phyloP scores from a whole-genome alignment of 202 grass and related monocot species.

The Setaria viridis region DNA sequence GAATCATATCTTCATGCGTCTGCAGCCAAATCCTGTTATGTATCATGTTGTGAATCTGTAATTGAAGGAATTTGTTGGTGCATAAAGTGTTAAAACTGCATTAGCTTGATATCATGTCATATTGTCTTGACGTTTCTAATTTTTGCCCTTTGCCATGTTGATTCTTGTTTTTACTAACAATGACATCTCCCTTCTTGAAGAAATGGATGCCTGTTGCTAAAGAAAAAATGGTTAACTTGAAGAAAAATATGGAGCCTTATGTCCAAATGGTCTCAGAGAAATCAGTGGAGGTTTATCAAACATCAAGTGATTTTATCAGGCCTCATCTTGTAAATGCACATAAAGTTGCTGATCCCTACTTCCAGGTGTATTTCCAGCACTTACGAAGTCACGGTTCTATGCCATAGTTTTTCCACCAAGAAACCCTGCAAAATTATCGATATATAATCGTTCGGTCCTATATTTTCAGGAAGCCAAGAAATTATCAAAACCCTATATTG shows the following conservation, averaged over 20 bases:
- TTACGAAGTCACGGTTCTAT: constrained; percentile 27
- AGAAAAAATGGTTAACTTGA: constrained; percentile 63
- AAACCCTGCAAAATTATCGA: neutral
- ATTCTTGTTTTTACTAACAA: constrained; percentile 38
- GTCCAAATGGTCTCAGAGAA: constrained; percentile 67
- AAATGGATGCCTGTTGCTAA: constrained; percentile 72
- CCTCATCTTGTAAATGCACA: constrained; percentile 73
- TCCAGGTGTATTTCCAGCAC: constrained; percentile 67
- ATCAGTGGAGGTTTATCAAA: constrained; percentile 74
- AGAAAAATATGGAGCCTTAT: constrained; percentile 69
- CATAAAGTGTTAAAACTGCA: constrained; percentile 20
- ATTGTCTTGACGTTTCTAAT: constrained; percentile 1
- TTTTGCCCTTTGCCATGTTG: neutral
- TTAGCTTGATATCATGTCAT: constrained; percentile 26
- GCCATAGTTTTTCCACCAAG: neutral
- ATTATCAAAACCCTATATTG: constrained; percentile 81
- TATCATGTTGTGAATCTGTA: constrained; percentile 23
- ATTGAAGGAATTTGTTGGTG: constrained; percentile 26
- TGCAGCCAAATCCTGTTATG: neutral
- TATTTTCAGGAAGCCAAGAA: constrained; percentile 74
- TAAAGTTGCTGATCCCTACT: constrained; percentile 68
- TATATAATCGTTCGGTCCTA: constrained; percentile 4
- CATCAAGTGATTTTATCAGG: constrained; percentile 59
- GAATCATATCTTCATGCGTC: neutral
- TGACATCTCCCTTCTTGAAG: constrained; percentile 55